Base-by-base conservation (phyloP, 2,329 filamentous ascomycete species). In the Parastagonospora avenae region DNA sequence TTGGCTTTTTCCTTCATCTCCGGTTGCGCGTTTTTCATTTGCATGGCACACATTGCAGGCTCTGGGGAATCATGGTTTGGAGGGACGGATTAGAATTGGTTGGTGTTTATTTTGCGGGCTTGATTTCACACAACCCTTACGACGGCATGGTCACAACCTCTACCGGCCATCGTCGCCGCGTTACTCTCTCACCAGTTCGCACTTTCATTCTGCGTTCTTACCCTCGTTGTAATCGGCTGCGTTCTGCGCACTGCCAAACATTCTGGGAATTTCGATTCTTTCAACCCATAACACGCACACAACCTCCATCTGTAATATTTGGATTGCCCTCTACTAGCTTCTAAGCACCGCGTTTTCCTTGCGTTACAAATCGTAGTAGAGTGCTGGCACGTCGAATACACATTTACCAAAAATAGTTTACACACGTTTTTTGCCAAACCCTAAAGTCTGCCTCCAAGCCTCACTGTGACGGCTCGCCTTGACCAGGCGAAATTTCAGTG, bases 171-270 rank as follows among this genome's bases (percentile, higher is more conserved):
- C 56, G 56, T 68, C 66, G 65, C 65, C 67, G 66, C 59, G 64
- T 54, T 55, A 51, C 45, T 47, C 46, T 45, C 41, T 47, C 40
- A 41, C 50, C 45, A 30, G 48, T 48, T 46, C 19, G 19, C 19
- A 24, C 5, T 41, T 46, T 51, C 37, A 51, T 58, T 62, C 68
- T 68, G 66, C 60, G 62, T 72, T 70, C 58, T 57, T 72, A 72
- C 71, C 55, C 67, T 73, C 70, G 67, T 73, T 74, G 67, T 74
- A 73, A 73, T 74, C 48, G 55, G 62, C 59, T 43, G 57, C 55
- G 32, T 31, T 31, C 42, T 43, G 28, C 46, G 55, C 50, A 44
- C 19, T 45, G 48, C 59, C 55, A 53, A 40, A 52, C 56, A 61
- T 70, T 70, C 67, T 68, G 67, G 55, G 59, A 70, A 70, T 70